phyloP scores from a whole-genome alignment of 352 stramenopile genomes.

The Globisporangium perplexum region DNA sequence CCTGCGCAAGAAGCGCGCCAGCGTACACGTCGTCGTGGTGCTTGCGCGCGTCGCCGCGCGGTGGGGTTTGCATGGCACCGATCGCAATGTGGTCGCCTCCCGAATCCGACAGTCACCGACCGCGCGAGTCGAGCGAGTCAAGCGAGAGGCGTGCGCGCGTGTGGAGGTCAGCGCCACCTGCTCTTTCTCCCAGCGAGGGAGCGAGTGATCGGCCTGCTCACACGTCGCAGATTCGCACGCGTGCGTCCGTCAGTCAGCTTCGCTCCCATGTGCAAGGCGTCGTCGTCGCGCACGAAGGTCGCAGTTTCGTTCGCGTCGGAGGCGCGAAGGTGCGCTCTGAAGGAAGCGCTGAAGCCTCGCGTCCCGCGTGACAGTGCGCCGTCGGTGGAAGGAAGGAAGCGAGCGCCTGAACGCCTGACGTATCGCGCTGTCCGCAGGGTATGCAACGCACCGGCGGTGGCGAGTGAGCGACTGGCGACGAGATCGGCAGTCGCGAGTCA shows the following conservation, averaged over 20 bases:
- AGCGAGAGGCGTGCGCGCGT: background rate
- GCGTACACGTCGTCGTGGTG: background rate
- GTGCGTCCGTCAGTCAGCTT: background rate
- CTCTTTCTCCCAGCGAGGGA: background rate
- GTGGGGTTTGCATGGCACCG: background rate
- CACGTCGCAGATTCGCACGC: background rate
- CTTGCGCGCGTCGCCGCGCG: background rate
- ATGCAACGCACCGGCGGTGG: background rate
- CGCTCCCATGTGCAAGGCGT: background rate
- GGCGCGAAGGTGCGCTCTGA: background rate
- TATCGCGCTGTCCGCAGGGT: background rate
- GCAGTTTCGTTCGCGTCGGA: conserved; percentile 1
- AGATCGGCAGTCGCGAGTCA: background rate
- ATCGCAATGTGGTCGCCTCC: background rate
- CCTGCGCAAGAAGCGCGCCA: no score
- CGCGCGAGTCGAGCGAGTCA: no score
- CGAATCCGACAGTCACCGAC: no score
- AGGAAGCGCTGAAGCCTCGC: background rate
- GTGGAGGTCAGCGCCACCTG: background rate
- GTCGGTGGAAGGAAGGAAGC: background rate
- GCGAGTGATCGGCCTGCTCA: background rate
- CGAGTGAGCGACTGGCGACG: background rate
- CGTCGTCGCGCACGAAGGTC: background rate
- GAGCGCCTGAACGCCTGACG: no score
- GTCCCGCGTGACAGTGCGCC: background rate